Percentiles rank a stretch among this genome's conserved stretches.
Evolutionary conservation across 371 early-diverging fungal species (phyloP).

Genomic region (Rhizopus delemar): DNA sequence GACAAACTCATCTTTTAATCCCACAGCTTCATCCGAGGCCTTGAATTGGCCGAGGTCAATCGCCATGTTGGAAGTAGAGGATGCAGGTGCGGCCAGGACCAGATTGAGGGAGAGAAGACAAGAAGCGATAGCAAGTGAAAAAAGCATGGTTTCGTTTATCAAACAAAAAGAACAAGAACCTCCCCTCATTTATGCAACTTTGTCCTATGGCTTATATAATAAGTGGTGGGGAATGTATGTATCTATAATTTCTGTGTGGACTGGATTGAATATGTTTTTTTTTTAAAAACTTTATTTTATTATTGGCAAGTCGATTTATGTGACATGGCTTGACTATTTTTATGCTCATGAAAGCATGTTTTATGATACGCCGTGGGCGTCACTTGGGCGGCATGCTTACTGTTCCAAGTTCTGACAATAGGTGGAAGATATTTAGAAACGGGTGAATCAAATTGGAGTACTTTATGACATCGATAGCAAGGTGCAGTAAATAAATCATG

Average conservation of each 20-base stretch:
- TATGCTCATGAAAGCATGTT: constrained; percentile 36
- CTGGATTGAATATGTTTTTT: constrained; percentile 7
- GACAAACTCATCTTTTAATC: constrained; percentile 25
- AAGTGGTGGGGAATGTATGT: not conserved
- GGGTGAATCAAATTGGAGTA: constrained; percentile 47
- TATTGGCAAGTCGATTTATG: not conserved
- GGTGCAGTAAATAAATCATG: constrained; percentile 41
- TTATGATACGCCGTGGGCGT: constrained; percentile 38
- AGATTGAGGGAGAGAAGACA: constrained; percentile 28
- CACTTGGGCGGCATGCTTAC: constrained; percentile 17
- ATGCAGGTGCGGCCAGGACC: constrained; percentile 26
- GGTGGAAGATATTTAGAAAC: constrained; percentile 48
- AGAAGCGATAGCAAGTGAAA: constrained; percentile 31
- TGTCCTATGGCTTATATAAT: not conserved
- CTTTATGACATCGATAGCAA: constrained; percentile 45
- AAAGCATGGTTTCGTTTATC: constrained; percentile 25
- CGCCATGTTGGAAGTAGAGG: constrained; percentile 28
- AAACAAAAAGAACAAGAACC: not conserved
- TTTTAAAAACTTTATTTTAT: not conserved
- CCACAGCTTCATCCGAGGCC: constrained; percentile 3
- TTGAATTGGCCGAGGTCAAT: constrained; percentile 8
- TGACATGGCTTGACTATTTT: constrained; percentile 16
- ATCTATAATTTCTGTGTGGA: constrained; percentile 8
- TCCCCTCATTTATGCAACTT: not conserved
- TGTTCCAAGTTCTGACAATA: constrained; percentile 48